Evolutionary conservation across 1,284 basidiomycete species (phyloP), one percentile per base, ranked within the genome.

Genomic region (Phenoliferia sp.): DNA sequence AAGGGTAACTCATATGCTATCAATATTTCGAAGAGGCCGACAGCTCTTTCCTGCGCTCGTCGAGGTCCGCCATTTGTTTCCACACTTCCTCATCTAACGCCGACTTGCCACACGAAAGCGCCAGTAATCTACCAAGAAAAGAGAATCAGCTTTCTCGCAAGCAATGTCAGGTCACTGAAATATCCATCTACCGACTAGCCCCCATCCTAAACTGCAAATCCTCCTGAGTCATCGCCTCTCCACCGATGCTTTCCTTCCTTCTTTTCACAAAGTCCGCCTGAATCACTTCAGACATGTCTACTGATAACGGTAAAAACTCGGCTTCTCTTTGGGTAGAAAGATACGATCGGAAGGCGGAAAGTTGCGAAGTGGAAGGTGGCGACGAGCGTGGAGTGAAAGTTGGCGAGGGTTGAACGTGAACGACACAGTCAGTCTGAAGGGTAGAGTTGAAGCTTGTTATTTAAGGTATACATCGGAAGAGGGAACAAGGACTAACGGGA

Each of bases 211-310:
- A 72, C 56, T 73, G 61, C 10, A 77, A 64, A 57, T 76, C 75
- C 67, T 76, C 75, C 54, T 75, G 75, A 19, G 74, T 69, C 58
- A 77, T 70, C 19, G 66, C 66, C 26, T 71, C 67, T 15, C 67
- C 67, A 33, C 63, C 66, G 2, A 66, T 63, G 6, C 65, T 65
- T 4, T 63, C 79, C 72, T 75, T 76, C 74, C 85, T 83, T 59
- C 89, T 80, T 69, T 85, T 82, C 55, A 90, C 87, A 75, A 90
- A 91, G 70, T 90, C 87, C 9, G 85, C 81, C 80, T 90, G 87
- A 34, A 91, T 88, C 35, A 71, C 71, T 39, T 73, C 69, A 28
- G 72, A 70, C 64, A 75, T 70, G 2, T 61, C 61, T 2, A 66
- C 64, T 2, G 74, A 69, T 31, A 76, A 26, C 6, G 48, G 71